A percentile compares a stretch with the other conserved stretches of the same genome.
Evolutionary conservation across 768 basidiomycete species (phyloP).

Genomic region (Exidia glandulosa): DNA sequence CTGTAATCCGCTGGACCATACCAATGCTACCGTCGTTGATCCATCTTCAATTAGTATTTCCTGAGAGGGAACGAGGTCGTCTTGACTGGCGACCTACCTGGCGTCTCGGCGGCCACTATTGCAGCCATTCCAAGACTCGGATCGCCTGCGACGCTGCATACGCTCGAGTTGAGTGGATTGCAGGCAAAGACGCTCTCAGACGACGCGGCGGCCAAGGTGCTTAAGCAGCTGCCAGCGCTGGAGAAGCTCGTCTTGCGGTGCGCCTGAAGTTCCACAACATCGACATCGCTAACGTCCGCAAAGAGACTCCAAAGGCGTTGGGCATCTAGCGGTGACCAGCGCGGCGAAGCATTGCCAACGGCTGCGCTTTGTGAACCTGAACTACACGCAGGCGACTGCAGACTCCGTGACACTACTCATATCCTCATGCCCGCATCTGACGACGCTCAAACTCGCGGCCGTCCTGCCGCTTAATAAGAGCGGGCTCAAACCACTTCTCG

Average conservation of each 20-base stretch:
- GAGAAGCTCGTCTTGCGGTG: slow-evolving; percentile 46
- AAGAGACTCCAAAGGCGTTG: slow-evolving; percentile 48
- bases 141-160: slow-evolving; percentile 22
- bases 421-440: slow-evolving; percentile 1
- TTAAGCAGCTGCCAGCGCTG: slow-evolving; percentile 34
- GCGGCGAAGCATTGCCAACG: slow-evolving; percentile 29
- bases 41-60: slow-evolving; percentile 34
- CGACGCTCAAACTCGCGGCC: slow-evolving; percentile 46
- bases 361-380: slow-evolving; percentile 44
- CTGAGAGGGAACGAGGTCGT: slow-evolving; percentile 40
- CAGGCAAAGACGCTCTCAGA: slow-evolving; percentile 35
- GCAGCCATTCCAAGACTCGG: slow-evolving; percentile 29
- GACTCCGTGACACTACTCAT: neutral
- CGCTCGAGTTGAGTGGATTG: slow-evolving; percentile 42
- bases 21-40: neutral
- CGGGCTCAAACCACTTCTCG: slow-evolving; percentile 2
- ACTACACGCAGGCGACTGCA: slow-evolving; percentile 46
- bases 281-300: slow-evolving; percentile 16
- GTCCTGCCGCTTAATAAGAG: slow-evolving; percentile 21
- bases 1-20: slow-evolving; percentile 8
- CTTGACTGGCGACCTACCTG: slow-evolving; percentile 39
- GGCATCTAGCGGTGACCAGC: slow-evolving; percentile 34
- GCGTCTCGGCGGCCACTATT: slow-evolving; percentile 41
- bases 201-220: slow-evolving; percentile 35
- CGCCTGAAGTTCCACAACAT: slow-evolving; percentile 2